Conservation (phyloP, 2,329 filamentous ascomycete genomes). For the Cladophialophora chaetospira region DNA sequence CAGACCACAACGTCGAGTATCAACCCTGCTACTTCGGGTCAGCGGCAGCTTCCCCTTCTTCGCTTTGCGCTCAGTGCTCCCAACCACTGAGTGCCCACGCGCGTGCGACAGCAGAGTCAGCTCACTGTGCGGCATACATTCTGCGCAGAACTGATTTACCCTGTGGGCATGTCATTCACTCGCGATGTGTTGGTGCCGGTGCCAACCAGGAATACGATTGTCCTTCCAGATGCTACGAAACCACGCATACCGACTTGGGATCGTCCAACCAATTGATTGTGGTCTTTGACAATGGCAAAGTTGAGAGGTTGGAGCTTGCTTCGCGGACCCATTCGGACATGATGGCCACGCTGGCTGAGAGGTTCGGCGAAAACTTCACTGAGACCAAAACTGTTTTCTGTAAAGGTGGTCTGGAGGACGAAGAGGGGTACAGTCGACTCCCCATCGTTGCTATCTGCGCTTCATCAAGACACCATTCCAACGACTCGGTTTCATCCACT, state of each 20-base stretch:
- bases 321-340: conserved; percentile 1
- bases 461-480: background rate
- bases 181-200: background rate
- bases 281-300: conserved; percentile 5
- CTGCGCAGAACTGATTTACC: conserved; percentile 4
- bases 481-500: background rate
- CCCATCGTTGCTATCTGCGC: conserved; percentile 13
- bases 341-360: conserved; percentile 2
- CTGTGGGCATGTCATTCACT: conserved; percentile 14
- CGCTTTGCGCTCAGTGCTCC: conserved; percentile 1
- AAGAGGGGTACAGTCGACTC: background rate
- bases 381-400: conserved; percentile 5
- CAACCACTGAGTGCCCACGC: background rate
- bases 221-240: conserved; percentile 7
- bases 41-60: background rate
- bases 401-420: conserved; percentile 9
- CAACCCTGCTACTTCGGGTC: background rate
- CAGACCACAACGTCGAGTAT: background rate
- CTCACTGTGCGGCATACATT: background rate
- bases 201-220: conserved; percentile 4
- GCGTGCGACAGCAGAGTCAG: background rate
- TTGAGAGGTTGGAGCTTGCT: conserved; percentile 1
- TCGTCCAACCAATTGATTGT: background rate
- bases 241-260: background rate
- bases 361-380: conserved; percentile 8